Evolutionary conservation across 2,329 filamentous ascomycete genomes (phyloP), one percentile per base, ranked within the genome.

Genomic region (Aulographum hederae): DNA sequence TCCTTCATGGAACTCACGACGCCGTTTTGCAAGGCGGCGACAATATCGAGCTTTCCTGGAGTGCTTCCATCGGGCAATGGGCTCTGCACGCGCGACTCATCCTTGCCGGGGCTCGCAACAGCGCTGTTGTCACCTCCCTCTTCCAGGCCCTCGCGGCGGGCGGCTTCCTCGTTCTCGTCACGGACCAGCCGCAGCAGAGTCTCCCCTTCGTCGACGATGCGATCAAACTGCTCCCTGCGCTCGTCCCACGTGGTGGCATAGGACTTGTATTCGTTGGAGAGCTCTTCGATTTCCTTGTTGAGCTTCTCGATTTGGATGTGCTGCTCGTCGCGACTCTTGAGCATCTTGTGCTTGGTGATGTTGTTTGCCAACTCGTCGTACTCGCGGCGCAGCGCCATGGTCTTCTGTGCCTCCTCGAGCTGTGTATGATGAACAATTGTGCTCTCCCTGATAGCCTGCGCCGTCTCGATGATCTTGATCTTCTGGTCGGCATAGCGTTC

Each of bases 81-180:
- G n/a, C n/a, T n/a, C n/a, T n/a, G n/a, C n/a, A n/a, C n/a, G n/a
- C n/a, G n/a, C n/a, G n/a, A n/a, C n/a, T n/a, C n/a, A n/a, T n/a
- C n/a, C n/a, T n/a, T n/a, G n/a, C n/a, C n/a, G n/a, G n/a, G n/a
- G n/a, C n/a, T n/a, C n/a, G n/a, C n/a, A n/a, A n/a, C n/a, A n/a
- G n/a, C n/a, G n/a, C n/a, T n/a, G n/a, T n/a, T n/a, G n/a, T 59
- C 56, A 11, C 44, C 52, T 32, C 58, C 48, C 3, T 48, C 51
- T 20, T 52, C 54, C 52, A 56, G 57, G 17, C 81, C 82, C 52
- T 91, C 82, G 33, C 82, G 69, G 26, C 81, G 65, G 54, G 93
- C 84, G 0, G 89, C 80, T 54, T 93, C 84, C 51, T 93, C 85
- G 57, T 93, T 92, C 61, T 94, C 34, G n/a, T 93, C 85, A 37